A percentile compares a stretch with the other conserved stretches of the same genome.
Conservation (phyloP, 2,329 filamentous ascomycete species). For the Hansfordia pulvinata region DNA sequence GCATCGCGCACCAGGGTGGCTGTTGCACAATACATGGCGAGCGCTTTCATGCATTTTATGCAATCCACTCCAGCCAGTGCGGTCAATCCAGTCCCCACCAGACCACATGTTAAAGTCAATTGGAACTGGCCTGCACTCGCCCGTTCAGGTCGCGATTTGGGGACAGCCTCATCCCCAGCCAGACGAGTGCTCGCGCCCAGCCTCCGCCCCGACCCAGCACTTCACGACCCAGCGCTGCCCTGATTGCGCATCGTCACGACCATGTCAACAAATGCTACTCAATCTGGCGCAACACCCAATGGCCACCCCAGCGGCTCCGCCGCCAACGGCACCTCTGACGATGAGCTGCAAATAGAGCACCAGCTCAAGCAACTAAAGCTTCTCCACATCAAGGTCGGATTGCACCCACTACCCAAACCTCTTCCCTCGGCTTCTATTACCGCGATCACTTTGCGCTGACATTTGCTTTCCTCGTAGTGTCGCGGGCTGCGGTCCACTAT, state of each 20-base stretch:
- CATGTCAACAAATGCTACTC: neutral
- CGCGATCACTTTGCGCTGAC: constrained; percentile 1
- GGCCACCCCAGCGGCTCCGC: neutral
- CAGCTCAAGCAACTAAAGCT: constrained; percentile 36
- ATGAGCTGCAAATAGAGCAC: constrained; percentile 35
- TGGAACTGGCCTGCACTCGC: no score
- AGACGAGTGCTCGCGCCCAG: no score
- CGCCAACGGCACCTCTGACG: constrained; percentile 7
- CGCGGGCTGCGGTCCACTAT: constrained; percentile 32
- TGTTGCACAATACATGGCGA: no score
- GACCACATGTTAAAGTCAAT: no score
- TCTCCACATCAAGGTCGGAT: constrained; percentile 37
- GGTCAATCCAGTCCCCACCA: no score
- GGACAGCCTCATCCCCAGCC: no score
- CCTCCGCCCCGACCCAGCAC: no score
- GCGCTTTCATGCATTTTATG: no score
- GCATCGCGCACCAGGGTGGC: no score
- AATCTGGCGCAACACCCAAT: neutral
- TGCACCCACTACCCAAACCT: constrained; percentile 11
- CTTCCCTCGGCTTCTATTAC: constrained; percentile 6
- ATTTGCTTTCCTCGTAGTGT: no score
- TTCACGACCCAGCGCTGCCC: neutral
- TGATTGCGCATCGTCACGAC: neutral
- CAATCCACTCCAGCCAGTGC: no score
- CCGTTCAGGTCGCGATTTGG: no score